phyloP scores from a whole-genome alignment of 1,139 yeast genomes.

The Kodamaea plutei region DNA sequence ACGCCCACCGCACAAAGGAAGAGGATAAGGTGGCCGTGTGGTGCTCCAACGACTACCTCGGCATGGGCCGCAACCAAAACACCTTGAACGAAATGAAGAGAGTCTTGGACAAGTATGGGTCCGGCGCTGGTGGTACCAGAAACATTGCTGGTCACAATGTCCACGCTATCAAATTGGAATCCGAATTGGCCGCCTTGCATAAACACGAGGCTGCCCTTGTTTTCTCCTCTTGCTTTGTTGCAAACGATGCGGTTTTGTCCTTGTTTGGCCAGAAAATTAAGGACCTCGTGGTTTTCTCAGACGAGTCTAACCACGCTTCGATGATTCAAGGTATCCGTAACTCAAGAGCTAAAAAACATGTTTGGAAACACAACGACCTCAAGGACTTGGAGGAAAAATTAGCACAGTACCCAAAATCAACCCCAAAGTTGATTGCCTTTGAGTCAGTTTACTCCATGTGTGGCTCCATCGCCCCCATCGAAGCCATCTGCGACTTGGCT shows the following conservation, averaged over 20 bases:
- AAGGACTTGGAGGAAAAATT: slow-evolving; percentile 75
- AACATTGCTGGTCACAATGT: slow-evolving; percentile 96
- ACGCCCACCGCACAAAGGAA: slow-evolving; percentile 76
- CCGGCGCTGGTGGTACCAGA: slow-evolving; percentile 99
- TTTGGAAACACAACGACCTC: slow-evolving; percentile 88
- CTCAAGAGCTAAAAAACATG: slow-evolving; percentile 82
- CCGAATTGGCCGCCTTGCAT: slow-evolving; percentile 84
- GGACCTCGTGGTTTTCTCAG: slow-evolving; percentile 87
- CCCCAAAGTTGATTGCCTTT: slow-evolving; percentile 93
- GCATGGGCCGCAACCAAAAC: slow-evolving; percentile 79
- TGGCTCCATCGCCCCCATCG: slow-evolving; percentile 94
- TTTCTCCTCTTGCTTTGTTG: slow-evolving; percentile 92
- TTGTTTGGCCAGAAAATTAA: slow-evolving; percentile 87
- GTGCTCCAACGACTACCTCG: slow-evolving; percentile 97
- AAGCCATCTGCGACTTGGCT: slow-evolving; percentile 89
- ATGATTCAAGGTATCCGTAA: slow-evolving; percentile 96
- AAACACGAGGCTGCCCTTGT: slow-evolving; percentile 94
- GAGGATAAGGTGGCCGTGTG: slow-evolving; percentile 91
- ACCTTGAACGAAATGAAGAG: slow-evolving; percentile 75
- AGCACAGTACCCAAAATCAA: slow-evolving; percentile 72
- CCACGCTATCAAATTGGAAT: slow-evolving; percentile 82
- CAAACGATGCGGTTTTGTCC: slow-evolving; percentile 94
- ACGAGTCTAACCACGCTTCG: slow-evolving; percentile 91
- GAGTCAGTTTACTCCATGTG: slow-evolving; percentile 98
- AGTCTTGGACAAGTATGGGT: slow-evolving; percentile 85